Evolutionary conservation across 2,329 filamentous ascomycete species (phyloP).

Genomic region (Aschersonia sp.): DNA sequence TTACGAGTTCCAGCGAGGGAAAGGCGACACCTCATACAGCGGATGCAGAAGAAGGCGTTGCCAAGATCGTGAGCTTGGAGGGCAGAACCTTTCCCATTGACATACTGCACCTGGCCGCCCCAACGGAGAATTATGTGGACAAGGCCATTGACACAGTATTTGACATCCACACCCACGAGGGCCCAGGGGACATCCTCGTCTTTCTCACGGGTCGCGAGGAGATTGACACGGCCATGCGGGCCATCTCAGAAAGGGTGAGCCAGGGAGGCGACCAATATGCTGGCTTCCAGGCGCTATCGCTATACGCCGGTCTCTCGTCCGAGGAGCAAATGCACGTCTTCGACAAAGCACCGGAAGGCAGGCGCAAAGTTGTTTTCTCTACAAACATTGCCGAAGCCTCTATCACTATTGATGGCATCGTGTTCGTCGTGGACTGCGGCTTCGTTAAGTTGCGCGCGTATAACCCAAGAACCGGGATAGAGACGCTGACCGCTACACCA

Average conservation of each 20-base stretch:
- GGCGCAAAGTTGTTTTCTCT: conserved; percentile 79
- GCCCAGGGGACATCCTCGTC: conserved; percentile 73
- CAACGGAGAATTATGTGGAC: conserved; percentile 77
- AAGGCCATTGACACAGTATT: conserved; percentile 70
- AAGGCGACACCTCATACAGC: conserved; percentile 10
- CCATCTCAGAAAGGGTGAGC: conserved; percentile 57
- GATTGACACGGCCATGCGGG: conserved; percentile 70
- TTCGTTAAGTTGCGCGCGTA: conserved; percentile 85
- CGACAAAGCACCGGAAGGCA: conserved; percentile 66
- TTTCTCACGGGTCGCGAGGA: conserved; percentile 90
- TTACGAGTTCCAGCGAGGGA: conserved; percentile 31
- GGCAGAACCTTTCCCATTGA: conserved; percentile 84
- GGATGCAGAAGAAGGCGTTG: conserved; percentile 15
- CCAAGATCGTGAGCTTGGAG: conserved; percentile 64
- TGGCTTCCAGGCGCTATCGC: conserved; percentile 39
- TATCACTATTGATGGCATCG: conserved; percentile 83
- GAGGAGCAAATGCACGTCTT: conserved; percentile 96
- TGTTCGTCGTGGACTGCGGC: conserved; percentile 80
- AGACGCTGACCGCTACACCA: conserved; percentile 67
- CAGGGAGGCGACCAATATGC: conserved; percentile 30
- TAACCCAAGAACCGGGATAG: conserved; percentile 72
- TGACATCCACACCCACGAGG: conserved; percentile 71
- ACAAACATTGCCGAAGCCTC: conserved; percentile 97
- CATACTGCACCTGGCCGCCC: conserved; percentile 61
- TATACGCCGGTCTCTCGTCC: conserved; percentile 78